A percentile compares a stretch with the other conserved stretches of the same genome.
These are phyloP conservation scores for Mangifera indica DNA, from an alignment of 345 rosid genomes.

Conservation along the genomic window DNA sequence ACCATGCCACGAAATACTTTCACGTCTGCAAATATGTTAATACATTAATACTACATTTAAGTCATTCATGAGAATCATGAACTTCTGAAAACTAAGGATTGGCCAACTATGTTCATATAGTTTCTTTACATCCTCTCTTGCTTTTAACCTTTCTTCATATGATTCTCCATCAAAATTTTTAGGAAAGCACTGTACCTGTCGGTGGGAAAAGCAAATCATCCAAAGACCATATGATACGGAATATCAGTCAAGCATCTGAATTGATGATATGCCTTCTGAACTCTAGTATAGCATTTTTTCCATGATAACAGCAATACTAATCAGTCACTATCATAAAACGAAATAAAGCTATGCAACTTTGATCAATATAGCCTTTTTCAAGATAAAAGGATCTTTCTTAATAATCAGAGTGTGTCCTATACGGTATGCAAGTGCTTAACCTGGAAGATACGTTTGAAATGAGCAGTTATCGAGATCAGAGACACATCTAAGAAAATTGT, in stretches of 20 bases:
- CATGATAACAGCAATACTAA: neutral
- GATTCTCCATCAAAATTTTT: neutral
- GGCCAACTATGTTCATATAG: neutral
- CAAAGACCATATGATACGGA: neutral
- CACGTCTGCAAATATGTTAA: slow-evolving; percentile 43
- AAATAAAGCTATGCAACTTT: neutral
- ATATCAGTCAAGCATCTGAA: neutral
- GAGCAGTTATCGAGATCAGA: slow-evolving; percentile 91
- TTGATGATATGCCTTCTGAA: neutral
- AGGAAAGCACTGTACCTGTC: neutral
- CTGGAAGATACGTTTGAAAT: slow-evolving; percentile 57
- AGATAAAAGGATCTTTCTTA: neutral
- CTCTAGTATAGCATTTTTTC: neutral
- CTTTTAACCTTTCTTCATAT: neutral
- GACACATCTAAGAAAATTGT: slow-evolving; percentile 46
- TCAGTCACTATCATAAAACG: neutral
- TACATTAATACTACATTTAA: slow-evolving; percentile 1
- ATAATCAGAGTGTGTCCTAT: neutral
- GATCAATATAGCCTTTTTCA: neutral
- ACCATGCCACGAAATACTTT: slow-evolving; percentile 62
- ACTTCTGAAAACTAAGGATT: neutral
- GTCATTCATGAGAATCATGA: neutral
- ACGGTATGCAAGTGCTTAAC: slow-evolving; percentile 28
- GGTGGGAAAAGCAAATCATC: neutral
- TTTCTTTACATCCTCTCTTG: neutral